Evolutionary conservation across 495 filamentous ascomycete genomes (phyloP).

Genomic region (Chaetomium cochliodes): DNA sequence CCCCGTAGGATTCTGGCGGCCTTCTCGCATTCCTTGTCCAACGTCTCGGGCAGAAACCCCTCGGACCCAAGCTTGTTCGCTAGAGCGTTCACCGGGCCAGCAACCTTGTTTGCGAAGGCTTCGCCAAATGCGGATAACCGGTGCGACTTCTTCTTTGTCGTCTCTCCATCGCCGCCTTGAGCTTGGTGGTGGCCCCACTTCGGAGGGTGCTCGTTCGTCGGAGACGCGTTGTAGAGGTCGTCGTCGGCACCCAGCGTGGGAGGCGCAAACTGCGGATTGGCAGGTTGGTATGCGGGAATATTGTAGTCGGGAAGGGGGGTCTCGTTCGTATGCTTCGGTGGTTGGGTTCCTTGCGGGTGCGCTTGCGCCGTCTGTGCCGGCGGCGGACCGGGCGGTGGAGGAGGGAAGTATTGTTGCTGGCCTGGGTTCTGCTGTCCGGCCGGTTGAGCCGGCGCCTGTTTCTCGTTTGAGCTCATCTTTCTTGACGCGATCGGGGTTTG

Average conservation of each 20-base stretch:
- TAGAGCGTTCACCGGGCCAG: slow-evolving; percentile 64
- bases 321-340: slow-evolving; percentile 31
- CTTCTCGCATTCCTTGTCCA: slow-evolving; percentile 85
- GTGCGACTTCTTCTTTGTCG: slow-evolving; percentile 25
- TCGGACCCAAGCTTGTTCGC: slow-evolving; percentile 61
- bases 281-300: slow-evolving; percentile 32
- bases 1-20: slow-evolving; percentile 75
- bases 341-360: neutral
- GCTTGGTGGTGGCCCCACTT: slow-evolving; percentile 19
- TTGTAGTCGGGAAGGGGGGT: slow-evolving; percentile 34
- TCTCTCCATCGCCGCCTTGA: slow-evolving; percentile 19
- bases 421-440: slow-evolving; percentile 15
- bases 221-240: slow-evolving; percentile 35
- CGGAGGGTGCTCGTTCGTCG: slow-evolving; percentile 28
- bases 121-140: slow-evolving; percentile 31
- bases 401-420: slow-evolving; percentile 27
- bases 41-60: slow-evolving; percentile 71
- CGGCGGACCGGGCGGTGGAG: slow-evolving; percentile 29
- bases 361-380: slow-evolving; percentile 16
- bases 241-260: slow-evolving; percentile 12
- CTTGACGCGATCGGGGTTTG: neutral
- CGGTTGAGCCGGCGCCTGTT: slow-evolving; percentile 20
- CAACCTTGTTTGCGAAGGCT: slow-evolving; percentile 36
- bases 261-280: slow-evolving; percentile 30
- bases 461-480: slow-evolving; percentile 25